A percentile compares a stretch with the other conserved stretches of the same genome.
Conservation (phyloP, 768 basidiomycete genomes). For the Lyophyllum atratum region DNA sequence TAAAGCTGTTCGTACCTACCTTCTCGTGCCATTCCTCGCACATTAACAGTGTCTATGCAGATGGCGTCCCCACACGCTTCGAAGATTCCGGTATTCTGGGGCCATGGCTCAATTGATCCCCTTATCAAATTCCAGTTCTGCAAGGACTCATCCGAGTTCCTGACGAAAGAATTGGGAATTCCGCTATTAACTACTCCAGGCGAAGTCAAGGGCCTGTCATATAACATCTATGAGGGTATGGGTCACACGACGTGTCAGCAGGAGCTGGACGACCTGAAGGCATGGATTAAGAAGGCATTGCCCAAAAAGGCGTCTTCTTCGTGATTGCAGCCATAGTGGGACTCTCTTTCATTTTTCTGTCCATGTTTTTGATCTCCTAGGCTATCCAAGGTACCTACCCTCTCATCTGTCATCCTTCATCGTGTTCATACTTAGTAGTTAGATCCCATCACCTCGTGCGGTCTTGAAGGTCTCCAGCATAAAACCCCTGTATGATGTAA, state of each 20-base stretch:
- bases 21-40: background rate
- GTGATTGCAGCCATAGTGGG: background rate
- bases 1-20: slow-evolving; percentile 49
- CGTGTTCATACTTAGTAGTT: slow-evolving; percentile 2
- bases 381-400: background rate
- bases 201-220: slow-evolving; percentile 59
- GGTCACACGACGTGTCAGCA: slow-evolving; percentile 64
- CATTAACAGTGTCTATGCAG: slow-evolving; percentile 34
- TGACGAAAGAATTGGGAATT: slow-evolving; percentile 57
- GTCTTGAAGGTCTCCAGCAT: slow-evolving; percentile 2
- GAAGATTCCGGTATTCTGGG: slow-evolving; percentile 82
- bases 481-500: slow-evolving; percentile 1
- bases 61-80: slow-evolving; percentile 61
- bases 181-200: slow-evolving; percentile 38
- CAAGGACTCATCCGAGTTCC: slow-evolving; percentile 53
- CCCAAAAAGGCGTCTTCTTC: slow-evolving; percentile 25
- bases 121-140: slow-evolving; percentile 64
- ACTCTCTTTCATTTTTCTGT: background rate
- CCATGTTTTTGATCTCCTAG: background rate
- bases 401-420: background rate
- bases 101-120: slow-evolving; percentile 77
- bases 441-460: slow-evolving; percentile 3
- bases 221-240: slow-evolving; percentile 66
- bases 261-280: slow-evolving; percentile 71
- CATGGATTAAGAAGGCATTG: slow-evolving; percentile 67